phyloP scores from a whole-genome alignment of 2,329 filamentous ascomycete species.

The Fusarium fujikuroi region DNA sequence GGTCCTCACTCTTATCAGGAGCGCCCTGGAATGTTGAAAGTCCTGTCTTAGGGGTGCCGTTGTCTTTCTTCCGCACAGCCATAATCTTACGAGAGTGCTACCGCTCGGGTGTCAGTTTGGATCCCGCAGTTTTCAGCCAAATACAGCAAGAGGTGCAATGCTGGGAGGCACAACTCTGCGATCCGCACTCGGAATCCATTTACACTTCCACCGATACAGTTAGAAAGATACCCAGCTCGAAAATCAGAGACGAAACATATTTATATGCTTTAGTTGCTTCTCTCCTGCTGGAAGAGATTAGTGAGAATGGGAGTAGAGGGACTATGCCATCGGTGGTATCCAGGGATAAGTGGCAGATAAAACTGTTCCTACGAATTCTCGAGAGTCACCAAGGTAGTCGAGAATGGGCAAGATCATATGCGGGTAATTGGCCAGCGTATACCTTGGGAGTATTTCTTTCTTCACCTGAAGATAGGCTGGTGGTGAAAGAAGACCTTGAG shows the following conservation, averaged over 20 bases:
- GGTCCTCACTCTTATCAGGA: constrained; percentile 16
- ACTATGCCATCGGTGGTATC: not conserved
- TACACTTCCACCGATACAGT: not conserved
- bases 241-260: constrained; percentile 30
- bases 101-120: not conserved
- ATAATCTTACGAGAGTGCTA: constrained; percentile 24
- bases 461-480: constrained; percentile 8
- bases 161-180: constrained; percentile 22
- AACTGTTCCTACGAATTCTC: constrained; percentile 20
- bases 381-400: constrained; percentile 10
- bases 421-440: constrained; percentile 43
- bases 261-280: constrained; percentile 35
- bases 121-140: not conserved
- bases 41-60: constrained; percentile 39
- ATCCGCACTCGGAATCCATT: not conserved
- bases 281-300: constrained; percentile 30
- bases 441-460: constrained; percentile 34
- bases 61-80: constrained; percentile 26
- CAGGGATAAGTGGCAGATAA: constrained; percentile 31
- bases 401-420: constrained; percentile 42
- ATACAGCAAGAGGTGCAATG: constrained; percentile 12
- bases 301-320: not conserved
- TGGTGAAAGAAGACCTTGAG: constrained; percentile 30
- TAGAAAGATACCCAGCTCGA: not conserved
- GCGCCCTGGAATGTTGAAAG: constrained; percentile 29